Percentiles rank a stretch among this genome's conserved stretches.
These are phyloP conservation scores for Ambrosia trifida DNA, from an alignment of 129 eudicot genomes.

Conservation along the genomic window DNA sequence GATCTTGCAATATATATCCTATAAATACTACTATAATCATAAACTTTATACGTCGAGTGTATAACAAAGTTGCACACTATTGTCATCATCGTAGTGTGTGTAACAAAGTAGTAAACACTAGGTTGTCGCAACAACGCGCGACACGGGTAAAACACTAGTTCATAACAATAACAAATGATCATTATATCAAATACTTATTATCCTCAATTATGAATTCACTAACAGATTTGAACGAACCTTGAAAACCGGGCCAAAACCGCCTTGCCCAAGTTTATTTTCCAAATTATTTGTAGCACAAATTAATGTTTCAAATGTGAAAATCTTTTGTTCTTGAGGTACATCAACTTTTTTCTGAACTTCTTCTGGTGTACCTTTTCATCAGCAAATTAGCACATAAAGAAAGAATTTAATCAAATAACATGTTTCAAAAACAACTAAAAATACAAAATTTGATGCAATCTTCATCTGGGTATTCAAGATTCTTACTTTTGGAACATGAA, in stretches of 20 bases:
- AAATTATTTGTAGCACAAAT: slow-evolving; percentile 67
- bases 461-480: slow-evolving; percentile 8
- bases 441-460: background rate
- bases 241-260: slow-evolving; percentile 87
- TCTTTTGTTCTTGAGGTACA: slow-evolving; percentile 64
- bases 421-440: background rate
- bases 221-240: slow-evolving; percentile 44
- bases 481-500: slow-evolving; percentile 41
- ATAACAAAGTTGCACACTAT: too few relatives aligned
- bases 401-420: slow-evolving; percentile 7
- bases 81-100: too few relatives aligned
- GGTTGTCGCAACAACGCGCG: too few relatives aligned
- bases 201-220: slow-evolving; percentile 1
- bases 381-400: slow-evolving; percentile 10
- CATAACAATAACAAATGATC: slow-evolving; percentile 1
- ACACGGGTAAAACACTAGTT: background rate
- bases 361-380: slow-evolving; percentile 30
- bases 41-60: too few relatives aligned
- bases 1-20: too few relatives aligned
- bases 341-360: slow-evolving; percentile 45
- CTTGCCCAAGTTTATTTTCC: slow-evolving; percentile 76
- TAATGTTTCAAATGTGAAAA: slow-evolving; percentile 48
- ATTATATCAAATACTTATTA: background rate
- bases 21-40: too few relatives aligned
- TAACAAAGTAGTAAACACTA: too few relatives aligned